Evolutionary conservation across 176 grass and related monocot species (phyloP).

Genomic region (Rhynchospora pubera): DNA sequence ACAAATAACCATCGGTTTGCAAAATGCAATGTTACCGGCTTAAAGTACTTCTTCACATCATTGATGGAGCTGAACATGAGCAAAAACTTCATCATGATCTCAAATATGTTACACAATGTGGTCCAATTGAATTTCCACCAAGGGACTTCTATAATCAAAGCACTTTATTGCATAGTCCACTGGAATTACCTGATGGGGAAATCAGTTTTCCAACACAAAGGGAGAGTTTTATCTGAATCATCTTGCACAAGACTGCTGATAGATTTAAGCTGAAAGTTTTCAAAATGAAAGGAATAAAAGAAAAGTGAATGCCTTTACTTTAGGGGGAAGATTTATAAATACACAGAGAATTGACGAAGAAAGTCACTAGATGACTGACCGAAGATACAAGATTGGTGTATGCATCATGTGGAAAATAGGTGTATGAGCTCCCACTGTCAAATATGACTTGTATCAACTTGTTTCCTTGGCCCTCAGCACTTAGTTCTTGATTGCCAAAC

Average conservation of each 20-base stretch:
- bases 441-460: conserved; percentile 71
- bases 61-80: conserved; percentile 53
- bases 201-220: conserved; percentile 67
- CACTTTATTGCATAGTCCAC: neutral
- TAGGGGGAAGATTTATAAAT: neutral
- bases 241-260: conserved; percentile 48
- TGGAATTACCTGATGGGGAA: conserved; percentile 67
- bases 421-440: conserved; percentile 94
- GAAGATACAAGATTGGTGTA: conserved; percentile 55
- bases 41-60: conserved; percentile 70
- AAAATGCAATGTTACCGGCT: conserved; percentile 64
- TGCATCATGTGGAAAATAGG: conserved; percentile 86
- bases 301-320: neutral
- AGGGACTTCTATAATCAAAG: neutral
- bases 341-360: neutral
- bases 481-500: conserved; percentile 55
- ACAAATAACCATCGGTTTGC: conserved; percentile 54
- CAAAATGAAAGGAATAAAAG: conserved; percentile 2
- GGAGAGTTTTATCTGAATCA: conserved; percentile 65
- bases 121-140: neutral
- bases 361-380: conserved; percentile 35
- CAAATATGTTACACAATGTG: neutral
- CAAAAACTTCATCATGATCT: conserved; percentile 17
- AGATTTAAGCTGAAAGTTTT: conserved; percentile 45
- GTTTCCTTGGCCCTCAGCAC: conserved; percentile 22